Conservation (phyloP, 2,329 filamentous ascomycete species). For the Tolypocladium inflatum region DNA sequence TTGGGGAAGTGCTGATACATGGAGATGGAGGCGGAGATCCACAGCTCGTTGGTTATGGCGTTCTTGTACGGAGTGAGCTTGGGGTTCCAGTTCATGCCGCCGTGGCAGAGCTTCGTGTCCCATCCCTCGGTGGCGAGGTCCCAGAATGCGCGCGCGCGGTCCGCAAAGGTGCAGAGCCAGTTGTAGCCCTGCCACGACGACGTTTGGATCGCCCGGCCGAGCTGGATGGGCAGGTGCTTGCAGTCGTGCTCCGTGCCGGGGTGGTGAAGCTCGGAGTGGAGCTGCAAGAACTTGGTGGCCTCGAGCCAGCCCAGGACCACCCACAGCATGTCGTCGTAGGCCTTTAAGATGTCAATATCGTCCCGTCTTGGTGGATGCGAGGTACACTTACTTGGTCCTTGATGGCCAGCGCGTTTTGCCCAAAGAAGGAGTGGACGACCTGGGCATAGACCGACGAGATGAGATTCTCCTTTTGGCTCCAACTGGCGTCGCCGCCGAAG, state of each 20-base stretch:
- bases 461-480: constrained; percentile 60
- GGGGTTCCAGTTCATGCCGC: constrained; percentile 89
- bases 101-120: constrained; percentile 71
- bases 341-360: constrained; percentile 32
- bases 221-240: constrained; percentile 2
- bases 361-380: too few relatives aligned
- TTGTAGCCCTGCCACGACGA: constrained; percentile 66
- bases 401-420: constrained; percentile 68
- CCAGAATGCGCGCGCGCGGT: constrained; percentile 79
- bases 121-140: constrained; percentile 70
- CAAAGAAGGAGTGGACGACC: constrained; percentile 70
- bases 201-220: constrained; percentile 12
- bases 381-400: constrained; percentile 39
- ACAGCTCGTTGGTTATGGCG: constrained; percentile 89
- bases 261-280: constrained; percentile 59
- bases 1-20: constrained; percentile 91
- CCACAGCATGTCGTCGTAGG: constrained; percentile 93
- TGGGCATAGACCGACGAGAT: constrained; percentile 77
- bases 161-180: constrained; percentile 69
- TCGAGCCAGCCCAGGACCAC: constrained; percentile 89
- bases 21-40: constrained; percentile 69
- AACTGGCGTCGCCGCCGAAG: constrained; percentile 21
- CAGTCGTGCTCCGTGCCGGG: constrained; percentile 11
- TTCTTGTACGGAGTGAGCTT: constrained; percentile 81
- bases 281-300: constrained; percentile 62